Percentiles rank a stretch among this genome's conserved stretches.
Evolutionary conservation across 192 early-diverging fungal species (phyloP).

Genomic region (Geranomyces variabilis): DNA sequence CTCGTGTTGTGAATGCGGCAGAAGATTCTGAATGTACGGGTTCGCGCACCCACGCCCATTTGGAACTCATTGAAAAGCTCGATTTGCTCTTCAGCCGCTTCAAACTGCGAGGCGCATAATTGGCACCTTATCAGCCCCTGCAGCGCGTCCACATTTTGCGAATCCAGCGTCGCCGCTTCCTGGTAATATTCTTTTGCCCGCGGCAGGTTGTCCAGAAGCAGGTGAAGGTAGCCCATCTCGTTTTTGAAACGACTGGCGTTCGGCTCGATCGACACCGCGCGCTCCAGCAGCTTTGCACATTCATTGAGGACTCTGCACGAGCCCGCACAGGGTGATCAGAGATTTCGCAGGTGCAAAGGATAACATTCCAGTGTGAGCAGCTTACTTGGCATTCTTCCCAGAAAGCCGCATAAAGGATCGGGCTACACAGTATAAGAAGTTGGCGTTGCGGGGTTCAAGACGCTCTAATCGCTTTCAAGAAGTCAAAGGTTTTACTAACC

Average conservation of each 20-base stretch:
- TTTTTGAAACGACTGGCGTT: slow-evolving; percentile 34
- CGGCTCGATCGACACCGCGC: slow-evolving; percentile 40
- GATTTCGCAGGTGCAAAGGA: neutral
- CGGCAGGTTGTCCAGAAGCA: slow-evolving; percentile 31
- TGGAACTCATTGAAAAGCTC: slow-evolving; percentile 54
- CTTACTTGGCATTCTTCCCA: slow-evolving; percentile 32
- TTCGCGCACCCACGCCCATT: slow-evolving; percentile 34
- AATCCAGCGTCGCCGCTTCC: slow-evolving; percentile 28
- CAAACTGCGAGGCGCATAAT: slow-evolving; percentile 43
- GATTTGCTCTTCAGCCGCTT: slow-evolving; percentile 58
- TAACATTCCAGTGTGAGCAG: neutral
- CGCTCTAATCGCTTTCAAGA: slow-evolving; percentile 35
- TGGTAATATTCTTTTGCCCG: slow-evolving; percentile 31
- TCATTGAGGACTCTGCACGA: slow-evolving; percentile 41
- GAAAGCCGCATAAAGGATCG: slow-evolving; percentile 44
- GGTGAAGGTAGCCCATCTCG: slow-evolving; percentile 49
- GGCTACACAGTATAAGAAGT: slow-evolving; percentile 36
- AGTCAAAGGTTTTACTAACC: neutral
- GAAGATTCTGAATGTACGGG: neutral
- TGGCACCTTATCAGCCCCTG: slow-evolving; percentile 53
- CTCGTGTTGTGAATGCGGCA: neutral
- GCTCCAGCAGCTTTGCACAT: slow-evolving; percentile 36
- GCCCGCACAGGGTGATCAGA: neutral
- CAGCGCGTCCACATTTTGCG: slow-evolving; percentile 43
- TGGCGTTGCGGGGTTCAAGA: slow-evolving; percentile 46